Base-by-base conservation (phyloP, 345 rosid species). In the Salix purpurea region DNA sequence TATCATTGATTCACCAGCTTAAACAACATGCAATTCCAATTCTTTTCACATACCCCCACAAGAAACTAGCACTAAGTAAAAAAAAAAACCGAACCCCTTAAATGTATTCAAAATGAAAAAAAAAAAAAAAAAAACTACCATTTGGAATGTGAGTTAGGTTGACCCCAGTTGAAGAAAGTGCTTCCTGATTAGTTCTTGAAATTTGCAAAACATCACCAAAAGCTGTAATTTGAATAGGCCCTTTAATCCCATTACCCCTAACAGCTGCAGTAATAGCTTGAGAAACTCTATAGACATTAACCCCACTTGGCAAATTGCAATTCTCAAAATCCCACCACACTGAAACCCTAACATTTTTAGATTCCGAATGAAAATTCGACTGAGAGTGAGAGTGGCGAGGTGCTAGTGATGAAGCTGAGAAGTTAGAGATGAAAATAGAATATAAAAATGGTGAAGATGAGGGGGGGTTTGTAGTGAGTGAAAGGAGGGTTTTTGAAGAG, bases 321-420 rank as follows among this genome's bases (percentile, higher is more conserved):
- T 92, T 96, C 92, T 93, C 99, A 79, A 96, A 92, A 83, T 93
- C 97, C 97, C 97, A 96, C 98, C 99, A 93, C 12, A 96, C 99
- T 6, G 86, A 84, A 37, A 95, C 93, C 86, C 85, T 82, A 46
- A 95, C 89, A 32, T 69, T 77, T 42, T 88, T 81, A 2, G 90
- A 84, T 58, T 80, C 90, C 28, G 32, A 44, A 12, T 54, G 74
- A 24, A 54, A 78, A 13, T 34, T 34, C 36, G 36, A 34, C 6
- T 16, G 73, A 44, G 74, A 65, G 18, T 70, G 68, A 65, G 84
- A 42, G 86, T 75, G 66, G 83, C 21, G 67, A 78, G 84, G 71
- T 79, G 67, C 50, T 82, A 77, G 74, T 76, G 74, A 21, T 19
- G 68, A 19, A 12, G 71, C 12, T 44, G 48, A 40, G 66, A 34